phyloP scores from a whole-genome alignment of 148 eudicot species.

The Amaranthus cruentus region DNA sequence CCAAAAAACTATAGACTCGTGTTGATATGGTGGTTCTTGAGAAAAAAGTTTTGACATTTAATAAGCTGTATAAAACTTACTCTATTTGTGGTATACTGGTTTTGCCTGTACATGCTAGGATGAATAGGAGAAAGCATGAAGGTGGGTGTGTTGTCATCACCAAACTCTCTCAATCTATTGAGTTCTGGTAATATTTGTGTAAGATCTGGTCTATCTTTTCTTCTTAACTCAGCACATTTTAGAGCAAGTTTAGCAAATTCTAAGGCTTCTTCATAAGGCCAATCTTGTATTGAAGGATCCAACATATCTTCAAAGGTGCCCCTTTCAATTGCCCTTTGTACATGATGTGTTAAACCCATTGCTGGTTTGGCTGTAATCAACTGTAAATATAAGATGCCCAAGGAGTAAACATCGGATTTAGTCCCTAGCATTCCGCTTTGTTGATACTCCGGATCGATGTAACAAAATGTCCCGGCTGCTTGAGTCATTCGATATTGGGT shows the following conservation, averaged over 20 bases:
- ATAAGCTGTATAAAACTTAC: constrained; percentile 13
- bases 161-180: constrained; percentile 40
- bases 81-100: constrained; percentile 2
- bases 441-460: constrained; percentile 80
- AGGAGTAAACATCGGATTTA: constrained; percentile 61
- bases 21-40: too few species aligned
- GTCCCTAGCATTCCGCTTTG: constrained; percentile 71
- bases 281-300: constrained; percentile 42
- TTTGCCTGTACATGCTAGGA: background rate
- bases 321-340: constrained; percentile 40
- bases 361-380: constrained; percentile 56
- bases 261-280: constrained; percentile 57
- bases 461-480: constrained; percentile 71
- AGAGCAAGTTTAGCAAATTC: constrained; percentile 44
- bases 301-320: constrained; percentile 42
- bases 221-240: constrained; percentile 56
- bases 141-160: constrained; percentile 32
- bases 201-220: constrained; percentile 70
- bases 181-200: constrained; percentile 51
- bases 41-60: too few species aligned
- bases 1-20: too few species aligned
- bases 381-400: constrained; percentile 58
- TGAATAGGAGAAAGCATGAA: constrained; percentile 1
- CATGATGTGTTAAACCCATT: constrained; percentile 65
- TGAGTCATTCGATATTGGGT: constrained; percentile 67